Base-by-base conservation (phyloP, 2,329 filamentous ascomycete genomes). In the Pseudocercospora fuligena region DNA sequence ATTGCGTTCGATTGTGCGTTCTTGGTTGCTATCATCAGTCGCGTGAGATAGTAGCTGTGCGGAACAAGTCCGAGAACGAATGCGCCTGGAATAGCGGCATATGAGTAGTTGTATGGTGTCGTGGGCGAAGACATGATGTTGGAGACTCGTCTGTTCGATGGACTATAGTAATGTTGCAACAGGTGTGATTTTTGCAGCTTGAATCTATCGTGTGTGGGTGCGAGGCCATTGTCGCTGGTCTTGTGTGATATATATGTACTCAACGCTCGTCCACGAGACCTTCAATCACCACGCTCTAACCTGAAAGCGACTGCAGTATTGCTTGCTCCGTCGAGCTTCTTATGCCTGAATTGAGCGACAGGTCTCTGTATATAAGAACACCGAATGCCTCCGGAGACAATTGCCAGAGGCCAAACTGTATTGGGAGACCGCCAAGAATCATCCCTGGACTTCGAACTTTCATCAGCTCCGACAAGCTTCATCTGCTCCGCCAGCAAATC, bases 11-110 rank as follows among this genome's bases (percentile, higher is more conserved):
- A 72, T 49, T 69, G 68, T 43, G 63, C 51, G 63, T 67, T 67
- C 19, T 64, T 66, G n/a, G 72, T 72, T 8, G 72, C 69, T 29
- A 73, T 56, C 69, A 74, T 74, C 33, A 75, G 65, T 8, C 70
- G 65, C 21, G 67, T 66, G 16, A 69, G 66, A 60, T 64, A 69
- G 56, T 73, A 75, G 58, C 62, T 47, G 58, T 75, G 73, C 6
- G 73, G 73, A 3, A 70, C 57, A 29, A 75, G 43, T 36, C 66
- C 66, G 43, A 75, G 63, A 23, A 58, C 64, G 66, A 74, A 75
- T 27, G 72, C 72, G 23, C 63, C 31, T 12, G 73, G 73, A 49
- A 74, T 70, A 14, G 71, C 60, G 23, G 70, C 67, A 56, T 72
- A 51, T 54, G 71, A 72, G 60, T 67, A 74, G 60, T 74, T 73